A percentile compares a stretch with the other conserved stretches of the same genome.
These are phyloP conservation scores for Erigeron philadelphicus DNA, from an alignment of 140 eudicot species.

Conservation along the genomic window DNA sequence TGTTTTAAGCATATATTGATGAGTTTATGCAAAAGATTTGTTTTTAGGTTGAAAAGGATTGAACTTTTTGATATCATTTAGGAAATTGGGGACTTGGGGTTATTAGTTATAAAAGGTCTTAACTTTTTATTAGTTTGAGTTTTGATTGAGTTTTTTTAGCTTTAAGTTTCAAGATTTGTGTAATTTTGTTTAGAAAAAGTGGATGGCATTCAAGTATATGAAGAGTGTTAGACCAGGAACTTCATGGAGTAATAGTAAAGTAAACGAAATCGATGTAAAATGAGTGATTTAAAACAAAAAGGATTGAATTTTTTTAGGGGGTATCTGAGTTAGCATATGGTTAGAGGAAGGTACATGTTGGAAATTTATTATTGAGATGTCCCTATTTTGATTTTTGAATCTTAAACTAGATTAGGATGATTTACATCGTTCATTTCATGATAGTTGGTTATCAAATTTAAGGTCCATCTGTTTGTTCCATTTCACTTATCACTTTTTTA, in stretches of 20 bases:
- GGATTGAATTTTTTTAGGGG: not conserved
- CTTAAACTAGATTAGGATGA: not conserved
- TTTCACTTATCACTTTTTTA: not conserved
- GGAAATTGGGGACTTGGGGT: not conserved
- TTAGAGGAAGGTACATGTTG: not conserved
- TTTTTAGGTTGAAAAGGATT: constrained; percentile 1
- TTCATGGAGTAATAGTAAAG: not conserved
- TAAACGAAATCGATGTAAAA: constrained; percentile 8
- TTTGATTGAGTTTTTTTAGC: not conserved
- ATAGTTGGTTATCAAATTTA: not conserved
- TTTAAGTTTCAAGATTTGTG: constrained; percentile 1
- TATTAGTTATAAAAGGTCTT: constrained; percentile 6
- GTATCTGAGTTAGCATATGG: not conserved
- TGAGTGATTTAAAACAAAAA: not conserved
- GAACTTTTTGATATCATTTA: not conserved
- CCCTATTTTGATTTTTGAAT: not conserved
- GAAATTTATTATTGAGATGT: not conserved
- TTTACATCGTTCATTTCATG: constrained; percentile 4
- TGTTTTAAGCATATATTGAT: not conserved
- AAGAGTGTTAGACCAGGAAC: not conserved
- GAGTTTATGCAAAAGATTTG: not conserved
- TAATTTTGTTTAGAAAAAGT: constrained; percentile 1
- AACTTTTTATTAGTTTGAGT: not conserved
- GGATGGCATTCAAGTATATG: not conserved
- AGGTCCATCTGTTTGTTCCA: not conserved